Evolutionary conservation across 352 stramenopile genomes (phyloP).

Genomic region (Phytophthora podocarpi): DNA sequence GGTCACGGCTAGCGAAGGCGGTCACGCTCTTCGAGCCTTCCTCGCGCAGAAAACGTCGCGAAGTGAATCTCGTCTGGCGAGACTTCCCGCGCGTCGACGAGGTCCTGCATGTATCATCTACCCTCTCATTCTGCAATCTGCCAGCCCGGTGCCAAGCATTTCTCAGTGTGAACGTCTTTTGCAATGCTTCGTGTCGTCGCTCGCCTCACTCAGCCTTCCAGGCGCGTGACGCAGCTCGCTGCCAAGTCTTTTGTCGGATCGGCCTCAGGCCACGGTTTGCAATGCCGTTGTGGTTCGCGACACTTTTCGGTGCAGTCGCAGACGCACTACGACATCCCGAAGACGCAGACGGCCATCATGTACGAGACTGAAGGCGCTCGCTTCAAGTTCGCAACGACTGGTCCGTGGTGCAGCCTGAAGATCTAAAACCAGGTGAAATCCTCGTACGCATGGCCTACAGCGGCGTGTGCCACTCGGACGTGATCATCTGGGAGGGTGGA

Average conservation of each 20-base stretch:
- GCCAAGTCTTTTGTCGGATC: conserved; percentile 23
- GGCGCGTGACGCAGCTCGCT: conserved; percentile 3
- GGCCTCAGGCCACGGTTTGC: not conserved
- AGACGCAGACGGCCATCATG: conserved; percentile 51
- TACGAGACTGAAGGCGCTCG: conserved; percentile 47
- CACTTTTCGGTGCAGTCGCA: conserved; percentile 53
- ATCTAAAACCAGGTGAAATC: conserved; percentile 50
- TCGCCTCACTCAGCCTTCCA: conserved; percentile 25
- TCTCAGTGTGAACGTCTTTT: no score
- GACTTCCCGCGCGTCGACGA: conserved; percentile 11
- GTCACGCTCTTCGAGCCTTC: not conserved
- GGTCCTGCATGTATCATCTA: conserved; percentile 5
- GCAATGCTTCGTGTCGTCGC: conserved; percentile 33
- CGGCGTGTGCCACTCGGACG: conserved; percentile 55
- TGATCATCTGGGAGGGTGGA: conserved; percentile 50
- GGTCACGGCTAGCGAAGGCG: no score
- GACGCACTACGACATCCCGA: conserved; percentile 48
- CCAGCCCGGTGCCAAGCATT: not conserved
- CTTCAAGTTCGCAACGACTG: conserved; percentile 52
- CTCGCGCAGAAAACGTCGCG: conserved; percentile 2
- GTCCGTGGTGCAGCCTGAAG: conserved; percentile 43
- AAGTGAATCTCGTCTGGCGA: conserved; percentile 16
- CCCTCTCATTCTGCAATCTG: conserved; percentile 20
- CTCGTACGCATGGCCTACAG: conserved; percentile 53
- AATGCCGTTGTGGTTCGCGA: not conserved